Evolutionary conservation across 192 early-diverging fungal species (phyloP).

Genomic region (Endogone sp.): DNA sequence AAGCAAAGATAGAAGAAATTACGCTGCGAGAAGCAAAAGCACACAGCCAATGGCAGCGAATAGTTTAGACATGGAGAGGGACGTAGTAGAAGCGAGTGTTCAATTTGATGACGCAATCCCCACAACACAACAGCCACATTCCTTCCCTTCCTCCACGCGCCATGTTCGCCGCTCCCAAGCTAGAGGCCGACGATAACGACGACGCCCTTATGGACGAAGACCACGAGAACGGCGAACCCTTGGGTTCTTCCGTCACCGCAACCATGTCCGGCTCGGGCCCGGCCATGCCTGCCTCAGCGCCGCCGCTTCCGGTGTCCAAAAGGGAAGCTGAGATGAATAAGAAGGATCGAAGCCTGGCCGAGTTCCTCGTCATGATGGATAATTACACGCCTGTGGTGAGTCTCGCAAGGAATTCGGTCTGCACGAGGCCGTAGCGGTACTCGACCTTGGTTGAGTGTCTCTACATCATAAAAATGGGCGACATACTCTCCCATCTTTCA

Average conservation of each 20-base stretch:
- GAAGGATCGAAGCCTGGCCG: constrained; percentile 74
- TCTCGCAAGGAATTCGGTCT: not conserved
- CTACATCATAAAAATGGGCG: no score
- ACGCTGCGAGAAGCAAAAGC: not conserved
- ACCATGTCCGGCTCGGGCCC: not conserved
- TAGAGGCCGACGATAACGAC: not conserved
- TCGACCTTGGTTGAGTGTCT: no score
- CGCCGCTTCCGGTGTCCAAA: constrained; percentile 1
- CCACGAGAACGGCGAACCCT: not conserved
- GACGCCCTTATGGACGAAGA: not conserved
- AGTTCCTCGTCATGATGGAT: constrained; percentile 86
- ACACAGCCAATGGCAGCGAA: not conserved
- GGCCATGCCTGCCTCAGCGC: not conserved
- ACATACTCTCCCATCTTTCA: no score
- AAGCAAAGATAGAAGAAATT: no score
- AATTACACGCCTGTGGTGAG: constrained; percentile 78
- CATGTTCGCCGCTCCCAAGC: not conserved
- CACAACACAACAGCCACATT: not conserved
- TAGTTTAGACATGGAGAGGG: not conserved
- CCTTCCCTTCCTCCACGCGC: no score
- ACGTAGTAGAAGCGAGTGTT: no score
- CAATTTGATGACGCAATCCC: not conserved
- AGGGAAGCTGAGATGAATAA: constrained; percentile 50
- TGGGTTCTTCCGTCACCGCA: not conserved
- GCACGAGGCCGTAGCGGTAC: not conserved